Conservation (phyloP, 2,329 filamentous ascomycete genomes). For the Fusarium albidum region DNA sequence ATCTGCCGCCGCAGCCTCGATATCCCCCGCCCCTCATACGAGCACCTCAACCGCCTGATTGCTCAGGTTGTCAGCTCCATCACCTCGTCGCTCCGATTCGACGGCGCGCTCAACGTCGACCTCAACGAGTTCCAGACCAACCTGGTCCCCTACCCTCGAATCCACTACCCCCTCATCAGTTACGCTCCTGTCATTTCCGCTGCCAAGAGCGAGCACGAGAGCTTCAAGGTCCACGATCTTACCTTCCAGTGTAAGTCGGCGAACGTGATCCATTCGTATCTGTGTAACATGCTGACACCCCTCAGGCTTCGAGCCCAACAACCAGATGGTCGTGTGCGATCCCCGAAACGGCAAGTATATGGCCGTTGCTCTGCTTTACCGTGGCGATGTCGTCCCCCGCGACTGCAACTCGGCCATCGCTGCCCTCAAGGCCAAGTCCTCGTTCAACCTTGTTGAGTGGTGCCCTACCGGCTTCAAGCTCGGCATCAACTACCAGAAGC, state of each 20-base stretch:
- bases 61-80: slow-evolving; percentile 79
- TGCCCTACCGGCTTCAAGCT: slow-evolving; percentile 80
- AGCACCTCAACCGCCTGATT: slow-evolving; percentile 77
- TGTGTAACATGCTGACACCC: slow-evolving; percentile 36
- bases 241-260: slow-evolving; percentile 73
- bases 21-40: slow-evolving; percentile 72
- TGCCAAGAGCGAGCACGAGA: slow-evolving; percentile 83
- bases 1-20: slow-evolving; percentile 78
- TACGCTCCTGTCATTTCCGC: slow-evolving; percentile 76
- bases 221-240: slow-evolving; percentile 83
- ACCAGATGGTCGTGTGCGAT: slow-evolving; percentile 81
- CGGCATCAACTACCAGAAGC: slow-evolving; percentile 78
- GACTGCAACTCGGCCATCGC: slow-evolving; percentile 74
- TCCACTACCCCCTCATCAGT: slow-evolving; percentile 78
- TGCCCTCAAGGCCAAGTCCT: slow-evolving; percentile 73
- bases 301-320: slow-evolving; percentile 77
- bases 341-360: slow-evolving; percentile 80
- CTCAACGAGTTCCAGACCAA: slow-evolving; percentile 83
- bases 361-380: slow-evolving; percentile 77
- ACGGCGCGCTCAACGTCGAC: slow-evolving; percentile 77
- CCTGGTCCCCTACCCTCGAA: slow-evolving; percentile 76
- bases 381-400: slow-evolving; percentile 74
- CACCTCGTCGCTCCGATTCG: slow-evolving; percentile 76
- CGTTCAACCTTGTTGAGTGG: slow-evolving; percentile 79
- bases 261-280: background rate